Evolutionary conservation across 345 rosid species (phyloP).

Genomic region (Kandelia obovata): DNA sequence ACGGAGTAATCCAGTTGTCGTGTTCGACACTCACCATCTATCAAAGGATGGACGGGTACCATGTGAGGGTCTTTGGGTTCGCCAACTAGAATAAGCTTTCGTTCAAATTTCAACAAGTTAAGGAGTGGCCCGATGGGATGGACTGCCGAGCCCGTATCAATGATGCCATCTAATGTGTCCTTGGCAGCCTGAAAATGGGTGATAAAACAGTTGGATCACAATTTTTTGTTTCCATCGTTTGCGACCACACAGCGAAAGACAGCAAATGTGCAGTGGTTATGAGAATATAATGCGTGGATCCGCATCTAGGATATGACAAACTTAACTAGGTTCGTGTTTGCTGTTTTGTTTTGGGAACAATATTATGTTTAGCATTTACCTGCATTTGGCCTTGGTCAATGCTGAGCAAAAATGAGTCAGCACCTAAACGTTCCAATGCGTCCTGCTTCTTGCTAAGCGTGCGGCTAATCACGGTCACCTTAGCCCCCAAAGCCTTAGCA

Average conservation of each 20-base stretch:
- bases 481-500: constrained; percentile 58
- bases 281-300: too few species aligned
- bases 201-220: background rate
- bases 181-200: constrained; percentile 17
- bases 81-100: constrained; percentile 22
- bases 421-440: constrained; percentile 48
- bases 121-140: constrained; percentile 20
- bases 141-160: constrained; percentile 22
- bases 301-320: too few species aligned
- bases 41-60: background rate
- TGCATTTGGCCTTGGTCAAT: constrained; percentile 41
- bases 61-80: constrained; percentile 10
- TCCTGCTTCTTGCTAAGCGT: constrained; percentile 48
- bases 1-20: too few species aligned
- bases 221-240: too few species aligned
- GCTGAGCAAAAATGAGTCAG: constrained; percentile 51
- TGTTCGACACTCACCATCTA: background rate
- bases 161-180: constrained; percentile 32
- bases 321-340: too few species aligned
- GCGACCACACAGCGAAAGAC: background rate
- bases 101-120: constrained; percentile 21
- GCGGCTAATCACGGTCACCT: constrained; percentile 67
- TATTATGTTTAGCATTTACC: constrained; percentile 17
- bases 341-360: too few species aligned
- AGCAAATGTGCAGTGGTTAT: background rate